Percentiles rank a stretch among this genome's conserved stretches.
These are phyloP conservation scores for Claviceps purpurea DNA, from an alignment of 2,329 filamentous ascomycete genomes.

Conservation along the genomic window DNA sequence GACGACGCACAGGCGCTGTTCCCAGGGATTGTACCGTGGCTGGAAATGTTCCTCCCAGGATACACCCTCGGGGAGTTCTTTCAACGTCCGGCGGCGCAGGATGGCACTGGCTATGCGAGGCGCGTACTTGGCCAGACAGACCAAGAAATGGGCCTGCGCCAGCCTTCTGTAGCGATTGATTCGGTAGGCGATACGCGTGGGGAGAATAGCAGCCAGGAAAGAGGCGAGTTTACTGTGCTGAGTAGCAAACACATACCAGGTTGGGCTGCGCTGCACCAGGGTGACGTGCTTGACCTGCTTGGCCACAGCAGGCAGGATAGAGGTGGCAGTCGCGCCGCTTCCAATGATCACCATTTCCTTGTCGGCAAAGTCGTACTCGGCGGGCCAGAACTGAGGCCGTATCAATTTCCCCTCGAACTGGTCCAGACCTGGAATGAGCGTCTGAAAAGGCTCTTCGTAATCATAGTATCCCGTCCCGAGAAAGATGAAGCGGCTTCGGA, in stretches of 20 bases:
- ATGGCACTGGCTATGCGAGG: constrained; percentile 31
- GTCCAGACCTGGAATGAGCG: constrained; percentile 30
- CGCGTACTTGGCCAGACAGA: constrained; percentile 34
- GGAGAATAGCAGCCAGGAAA: constrained; percentile 26
- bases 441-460: constrained; percentile 45
- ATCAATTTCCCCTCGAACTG: constrained; percentile 32
- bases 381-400: constrained; percentile 64
- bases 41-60: constrained; percentile 40
- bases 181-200: constrained; percentile 27
- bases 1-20: constrained; percentile 53
- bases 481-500: constrained; percentile 38
- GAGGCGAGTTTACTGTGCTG: constrained; percentile 23
- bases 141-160: constrained; percentile 25
- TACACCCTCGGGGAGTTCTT: constrained; percentile 34
- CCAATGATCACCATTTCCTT: constrained; percentile 56
- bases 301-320: constrained; percentile 47
- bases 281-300: constrained; percentile 46
- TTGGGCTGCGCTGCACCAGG: constrained; percentile 56
- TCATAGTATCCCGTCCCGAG: constrained; percentile 52
- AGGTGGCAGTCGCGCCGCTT: constrained; percentile 53
- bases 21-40: constrained; percentile 45
- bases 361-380: constrained; percentile 47
- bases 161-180: constrained; percentile 35
- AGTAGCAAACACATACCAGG: constrained; percentile 42
- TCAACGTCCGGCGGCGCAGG: constrained; percentile 26